Percentiles rank a stretch among this genome's conserved stretches.
Evolutionary conservation across 441 rosid genomes (phyloP).

Genomic region (Croton laevigatus): DNA sequence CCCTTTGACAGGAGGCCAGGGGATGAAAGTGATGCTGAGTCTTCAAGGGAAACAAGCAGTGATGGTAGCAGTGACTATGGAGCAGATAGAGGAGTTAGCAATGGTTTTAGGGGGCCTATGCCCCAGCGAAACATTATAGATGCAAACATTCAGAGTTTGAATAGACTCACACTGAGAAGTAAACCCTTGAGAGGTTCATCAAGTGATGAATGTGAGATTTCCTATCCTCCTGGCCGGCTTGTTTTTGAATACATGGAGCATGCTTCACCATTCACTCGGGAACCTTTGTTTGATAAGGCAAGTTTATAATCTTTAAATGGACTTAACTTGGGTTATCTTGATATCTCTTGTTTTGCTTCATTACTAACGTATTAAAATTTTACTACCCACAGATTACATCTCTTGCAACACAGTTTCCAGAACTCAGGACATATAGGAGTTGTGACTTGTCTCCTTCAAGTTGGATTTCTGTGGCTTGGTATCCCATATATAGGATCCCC

Average conservation of each 20-base stretch:
- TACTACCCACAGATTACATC: slow-evolving; percentile 45
- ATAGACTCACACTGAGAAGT: slow-evolving; percentile 48
- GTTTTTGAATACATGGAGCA: slow-evolving; percentile 70
- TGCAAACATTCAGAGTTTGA: slow-evolving; percentile 40
- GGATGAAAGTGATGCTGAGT: slow-evolving; percentile 79
- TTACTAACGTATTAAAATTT: background rate
- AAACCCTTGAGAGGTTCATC: slow-evolving; percentile 49
- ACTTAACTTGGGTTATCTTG: background rate
- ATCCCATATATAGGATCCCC: slow-evolving; percentile 89
- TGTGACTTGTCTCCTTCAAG: slow-evolving; percentile 78
- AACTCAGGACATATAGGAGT: slow-evolving; percentile 65
- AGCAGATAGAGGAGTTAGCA: slow-evolving; percentile 37
- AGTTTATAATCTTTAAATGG: slow-evolving; percentile 17
- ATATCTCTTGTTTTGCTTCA: background rate
- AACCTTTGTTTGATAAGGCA: slow-evolving; percentile 84
- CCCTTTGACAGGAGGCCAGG: slow-evolving; percentile 53
- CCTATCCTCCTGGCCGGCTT: slow-evolving; percentile 49
- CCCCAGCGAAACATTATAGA: slow-evolving; percentile 32
- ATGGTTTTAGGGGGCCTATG: slow-evolving; percentile 31
- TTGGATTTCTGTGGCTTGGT: slow-evolving; percentile 97
- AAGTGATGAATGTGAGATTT: slow-evolving; percentile 63
- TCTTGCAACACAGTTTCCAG: slow-evolving; percentile 67
- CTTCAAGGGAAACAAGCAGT: slow-evolving; percentile 73
- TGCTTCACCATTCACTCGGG: slow-evolving; percentile 70
- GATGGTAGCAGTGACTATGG: slow-evolving; percentile 59